Conservation (phyloP, 148 eudicot genomes). For the Diospyros kaki region DNA sequence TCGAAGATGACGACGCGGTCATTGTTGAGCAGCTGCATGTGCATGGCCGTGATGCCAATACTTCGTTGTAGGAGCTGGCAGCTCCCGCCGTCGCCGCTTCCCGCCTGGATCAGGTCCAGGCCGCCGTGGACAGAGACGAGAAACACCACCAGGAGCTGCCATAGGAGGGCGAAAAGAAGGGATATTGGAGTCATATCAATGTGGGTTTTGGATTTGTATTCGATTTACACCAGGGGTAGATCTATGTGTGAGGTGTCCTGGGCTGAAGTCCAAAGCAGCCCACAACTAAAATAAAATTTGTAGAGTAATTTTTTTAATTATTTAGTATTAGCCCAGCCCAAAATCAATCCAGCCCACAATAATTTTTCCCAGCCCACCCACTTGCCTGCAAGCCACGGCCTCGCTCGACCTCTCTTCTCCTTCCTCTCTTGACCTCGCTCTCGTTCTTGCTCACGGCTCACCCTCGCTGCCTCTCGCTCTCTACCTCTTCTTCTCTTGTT, state of each 20-base stretch:
- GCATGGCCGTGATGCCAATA: slow-evolving; percentile 57
- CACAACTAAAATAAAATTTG: neutral
- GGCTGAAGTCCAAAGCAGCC: too few relatives aligned
- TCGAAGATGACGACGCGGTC: slow-evolving; percentile 43
- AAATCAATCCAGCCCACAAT: too few relatives aligned
- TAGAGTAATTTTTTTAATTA: too few relatives aligned
- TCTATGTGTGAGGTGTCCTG: too few relatives aligned
- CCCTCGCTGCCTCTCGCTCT: too few relatives aligned
- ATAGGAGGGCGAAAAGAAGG: slow-evolving; percentile 7
- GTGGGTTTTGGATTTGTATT: neutral
- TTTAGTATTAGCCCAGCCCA: too few relatives aligned
- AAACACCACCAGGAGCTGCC: neutral
- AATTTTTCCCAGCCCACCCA: neutral
- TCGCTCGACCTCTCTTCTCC: too few relatives aligned
- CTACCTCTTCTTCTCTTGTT: too few relatives aligned
- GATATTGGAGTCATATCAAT: neutral
- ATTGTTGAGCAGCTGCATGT: slow-evolving; percentile 49
- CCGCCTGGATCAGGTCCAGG: neutral
- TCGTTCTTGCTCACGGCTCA: too few relatives aligned
- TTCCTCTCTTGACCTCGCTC: too few relatives aligned
- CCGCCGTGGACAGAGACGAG: neutral
- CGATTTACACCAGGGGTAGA: too few relatives aligned
- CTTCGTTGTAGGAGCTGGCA: slow-evolving; percentile 28
- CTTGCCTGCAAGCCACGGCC: too few relatives aligned
- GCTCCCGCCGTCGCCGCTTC: slow-evolving; percentile 23